Evolutionary conservation across 148 eudicot genomes (phyloP), one percentile per base, ranked within the genome.

Genomic region (Diospyros kaki): DNA sequence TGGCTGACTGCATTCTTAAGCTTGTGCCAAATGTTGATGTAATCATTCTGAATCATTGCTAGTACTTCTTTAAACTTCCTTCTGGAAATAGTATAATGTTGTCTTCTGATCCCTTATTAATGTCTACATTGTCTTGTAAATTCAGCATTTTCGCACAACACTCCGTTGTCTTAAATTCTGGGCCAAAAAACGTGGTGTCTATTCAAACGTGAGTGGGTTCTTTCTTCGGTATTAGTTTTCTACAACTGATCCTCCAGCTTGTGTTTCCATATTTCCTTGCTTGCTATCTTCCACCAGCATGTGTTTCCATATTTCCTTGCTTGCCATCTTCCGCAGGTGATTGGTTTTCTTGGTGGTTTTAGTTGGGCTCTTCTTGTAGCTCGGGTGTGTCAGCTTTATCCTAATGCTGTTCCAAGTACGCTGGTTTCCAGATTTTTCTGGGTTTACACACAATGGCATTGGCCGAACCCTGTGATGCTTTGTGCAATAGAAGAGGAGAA

Each of bases 301-400:
- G 17, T 59, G 4, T 28, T 60, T 52, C 39, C 17, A 48, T 41
- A 13, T 53, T 52, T 50, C 14, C 4, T 70, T 42, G 52, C 66
- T 14, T 28, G 28, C 28, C 28, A 28, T 28, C 70, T 60, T 64
- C 28, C 68, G 72, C 74, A 94, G 98, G 93, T 94, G 70, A 91
- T 91, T 73, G 98, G 98, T 65, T 94, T 91, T 85, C 93, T 94
- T 74, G 98, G 98, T 76, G 98, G 98, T 38, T 97, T 94, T 54
- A 94, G 90, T 73, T 94, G 94, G 97, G 98, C 98, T 9, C 83
- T 94, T 74, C 97, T 94, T 60, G 98, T 94, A 14, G 98, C 98
- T 75, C 82, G 91, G 39, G 89, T 94, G 14, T 91, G 94, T 70
- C 98, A 94, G 81, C 87, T 94, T 62, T 94, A 94, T 79, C 98